These are phyloP conservation scores for Colletotrichum tabaci DNA, from an alignment of 2,329 filamentous ascomycete genomes.

Conservation along the genomic window DNA sequence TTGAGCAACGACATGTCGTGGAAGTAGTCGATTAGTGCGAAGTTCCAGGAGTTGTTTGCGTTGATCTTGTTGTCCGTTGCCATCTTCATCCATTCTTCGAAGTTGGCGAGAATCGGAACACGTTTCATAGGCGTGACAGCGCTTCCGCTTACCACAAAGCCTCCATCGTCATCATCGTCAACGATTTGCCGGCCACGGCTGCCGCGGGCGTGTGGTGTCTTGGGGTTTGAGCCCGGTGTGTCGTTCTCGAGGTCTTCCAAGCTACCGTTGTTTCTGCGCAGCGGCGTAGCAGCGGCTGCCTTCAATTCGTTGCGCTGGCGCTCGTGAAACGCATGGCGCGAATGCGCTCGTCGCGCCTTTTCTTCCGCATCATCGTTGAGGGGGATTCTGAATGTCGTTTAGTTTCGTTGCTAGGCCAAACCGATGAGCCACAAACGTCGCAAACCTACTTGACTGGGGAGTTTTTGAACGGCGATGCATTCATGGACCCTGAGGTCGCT, in stretches of 20 bases:
- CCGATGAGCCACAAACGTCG: slow-evolving; percentile 5
- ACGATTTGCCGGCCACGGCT: slow-evolving; percentile 51
- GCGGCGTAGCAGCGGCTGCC: slow-evolving; percentile 78
- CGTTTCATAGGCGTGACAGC: slow-evolving; percentile 96
- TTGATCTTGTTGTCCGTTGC: slow-evolving; percentile 99
- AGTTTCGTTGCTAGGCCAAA: slow-evolving; percentile 41
- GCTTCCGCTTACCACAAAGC: slow-evolving; percentile 77
- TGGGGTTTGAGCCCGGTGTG: slow-evolving; percentile 69
- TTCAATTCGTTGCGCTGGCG: slow-evolving; percentile 94
- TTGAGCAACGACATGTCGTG: slow-evolving; percentile 98
- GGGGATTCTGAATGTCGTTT: slow-evolving; percentile 76
- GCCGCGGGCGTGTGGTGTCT: slow-evolving; percentile 63
- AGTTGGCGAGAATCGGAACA: slow-evolving; percentile 95
- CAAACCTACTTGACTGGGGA: slow-evolving; percentile 69
- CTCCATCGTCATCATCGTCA: slow-evolving; percentile 71
- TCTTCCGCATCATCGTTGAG: slow-evolving; percentile 96
- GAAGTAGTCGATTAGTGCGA: slow-evolving; percentile 99
- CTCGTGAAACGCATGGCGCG: slow-evolving; percentile 89
- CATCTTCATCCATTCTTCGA: slow-evolving; percentile 99
- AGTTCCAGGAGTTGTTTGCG: slow-evolving; percentile 98
- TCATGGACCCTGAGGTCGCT: slow-evolving; percentile 62
- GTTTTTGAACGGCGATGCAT: slow-evolving; percentile 69
- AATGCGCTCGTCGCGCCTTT: slow-evolving; percentile 89
- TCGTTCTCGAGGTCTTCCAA: slow-evolving; percentile 72
- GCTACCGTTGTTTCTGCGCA: slow-evolving; percentile 74